phyloP scores from a whole-genome alignment of 768 basidiomycete genomes.

The Dioszegia crocea region DNA sequence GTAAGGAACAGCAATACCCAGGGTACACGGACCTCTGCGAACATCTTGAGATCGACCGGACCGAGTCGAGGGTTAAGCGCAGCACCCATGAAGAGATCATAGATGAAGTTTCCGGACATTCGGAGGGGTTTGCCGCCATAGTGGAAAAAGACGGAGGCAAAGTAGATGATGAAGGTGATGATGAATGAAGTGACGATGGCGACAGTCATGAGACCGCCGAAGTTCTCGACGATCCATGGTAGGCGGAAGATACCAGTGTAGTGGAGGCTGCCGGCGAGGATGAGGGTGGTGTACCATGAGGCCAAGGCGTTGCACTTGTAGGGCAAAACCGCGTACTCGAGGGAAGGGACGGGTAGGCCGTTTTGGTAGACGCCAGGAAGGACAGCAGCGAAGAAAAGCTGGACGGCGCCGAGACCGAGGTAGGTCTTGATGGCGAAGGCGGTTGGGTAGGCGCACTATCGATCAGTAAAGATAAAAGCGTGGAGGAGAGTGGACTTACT shows the following conservation, averaged over 20 bases:
- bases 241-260: slow-evolving; percentile 78
- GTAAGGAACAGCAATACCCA: slow-evolving; percentile 96
- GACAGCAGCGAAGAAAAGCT: slow-evolving; percentile 82
- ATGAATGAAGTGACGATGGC: slow-evolving; percentile 86
- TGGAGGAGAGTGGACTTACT: slow-evolving; percentile 54
- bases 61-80: slow-evolving; percentile 89
- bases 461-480: not conserved
- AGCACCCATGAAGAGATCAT: slow-evolving; percentile 97
- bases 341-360: slow-evolving; percentile 87
- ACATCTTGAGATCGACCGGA: slow-evolving; percentile 93
- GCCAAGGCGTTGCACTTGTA: slow-evolving; percentile 95
- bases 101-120: slow-evolving; percentile 91
- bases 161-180: slow-evolving; percentile 75
- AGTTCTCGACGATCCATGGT: slow-evolving; percentile 91
- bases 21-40: slow-evolving; percentile 92
- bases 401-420: slow-evolving; percentile 77
- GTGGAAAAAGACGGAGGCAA: slow-evolving; percentile 64
- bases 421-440: slow-evolving; percentile 85
- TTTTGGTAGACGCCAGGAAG: slow-evolving; percentile 83
- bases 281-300: slow-evolving; percentile 76
- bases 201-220: slow-evolving; percentile 91
- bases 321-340: slow-evolving; percentile 83
- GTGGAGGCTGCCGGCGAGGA: slow-evolving; percentile 71
- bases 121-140: slow-evolving; percentile 69
- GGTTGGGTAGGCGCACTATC: slow-evolving; percentile 85